A percentile compares a stretch with the other conserved stretches of the same genome.
Evolutionary conservation across 306 rosid genomes (phyloP).

Genomic region (Carpinus viminea): DNA sequence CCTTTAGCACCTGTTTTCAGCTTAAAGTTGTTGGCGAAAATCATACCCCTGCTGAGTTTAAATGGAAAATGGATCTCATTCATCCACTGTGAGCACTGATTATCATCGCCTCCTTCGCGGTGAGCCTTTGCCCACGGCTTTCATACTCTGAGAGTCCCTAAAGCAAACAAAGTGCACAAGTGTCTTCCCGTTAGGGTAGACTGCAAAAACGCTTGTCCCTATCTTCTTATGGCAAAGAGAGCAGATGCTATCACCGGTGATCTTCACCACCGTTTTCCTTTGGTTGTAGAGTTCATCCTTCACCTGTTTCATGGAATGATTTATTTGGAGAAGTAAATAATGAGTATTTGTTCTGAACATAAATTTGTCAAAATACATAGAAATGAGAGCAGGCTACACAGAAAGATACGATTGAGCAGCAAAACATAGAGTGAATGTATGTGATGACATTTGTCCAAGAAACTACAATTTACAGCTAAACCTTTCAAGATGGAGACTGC

Average conservation of each 20-base stretch:
- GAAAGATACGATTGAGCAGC: not conserved
- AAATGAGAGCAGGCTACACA: not conserved
- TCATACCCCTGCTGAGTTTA: not conserved
- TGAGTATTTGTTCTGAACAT: not conserved
- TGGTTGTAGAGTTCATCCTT: constrained; percentile 79
- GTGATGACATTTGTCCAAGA: not conserved
- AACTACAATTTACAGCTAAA: not conserved
- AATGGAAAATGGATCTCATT: not conserved
- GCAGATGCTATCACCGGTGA: constrained; percentile 87
- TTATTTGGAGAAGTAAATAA: not conserved
- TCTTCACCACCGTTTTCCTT: constrained; percentile 72
- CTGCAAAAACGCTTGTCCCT: constrained; percentile 92
- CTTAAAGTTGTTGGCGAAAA: not conserved
- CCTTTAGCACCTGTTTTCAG: constrained; percentile 5
- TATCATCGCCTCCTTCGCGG: constrained; percentile 57
- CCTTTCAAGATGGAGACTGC: not conserved
- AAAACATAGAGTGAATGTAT: not conserved
- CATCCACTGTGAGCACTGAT: not conserved
- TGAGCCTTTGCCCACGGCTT: constrained; percentile 70
- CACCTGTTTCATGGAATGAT: constrained; percentile 52
- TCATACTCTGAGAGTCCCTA: constrained; percentile 90
- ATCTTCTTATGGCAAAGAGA: constrained; percentile 95
- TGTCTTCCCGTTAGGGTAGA: constrained; percentile 90
- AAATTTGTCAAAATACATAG: not conserved
- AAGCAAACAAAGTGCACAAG: constrained; percentile 93